Evolutionary conservation across 352 stramenopile genomes (phyloP).

Genomic region (Peronospora tabacina): DNA sequence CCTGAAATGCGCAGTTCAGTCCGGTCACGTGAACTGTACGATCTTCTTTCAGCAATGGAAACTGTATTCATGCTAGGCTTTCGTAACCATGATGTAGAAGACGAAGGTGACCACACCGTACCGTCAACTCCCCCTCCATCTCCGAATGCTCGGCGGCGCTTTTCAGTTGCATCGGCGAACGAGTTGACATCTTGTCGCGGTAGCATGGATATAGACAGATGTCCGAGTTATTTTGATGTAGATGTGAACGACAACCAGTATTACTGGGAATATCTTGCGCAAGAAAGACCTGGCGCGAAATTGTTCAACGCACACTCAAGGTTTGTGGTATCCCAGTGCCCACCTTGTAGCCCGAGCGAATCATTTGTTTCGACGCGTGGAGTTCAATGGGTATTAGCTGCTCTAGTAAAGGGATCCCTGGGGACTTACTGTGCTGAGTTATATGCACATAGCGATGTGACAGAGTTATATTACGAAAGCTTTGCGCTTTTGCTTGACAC

Average conservation of each 20-base stretch:
- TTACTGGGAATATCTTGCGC: conserved; percentile 68
- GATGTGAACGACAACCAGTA: conserved; percentile 29
- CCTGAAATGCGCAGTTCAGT: conserved; percentile 60
- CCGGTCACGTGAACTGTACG: conserved; percentile 57
- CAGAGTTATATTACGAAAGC: conserved; percentile 47
- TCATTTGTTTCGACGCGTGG: conserved; percentile 63
- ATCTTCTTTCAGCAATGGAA: conserved; percentile 61
- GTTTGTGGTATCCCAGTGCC: conserved; percentile 51
- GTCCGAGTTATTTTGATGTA: conserved; percentile 16
- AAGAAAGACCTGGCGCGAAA: conserved; percentile 39
- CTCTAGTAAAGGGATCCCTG: conserved; percentile 50
- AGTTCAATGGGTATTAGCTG: conserved; percentile 62
- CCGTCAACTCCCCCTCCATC: conserved; percentile 22
- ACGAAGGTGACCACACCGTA: conserved; percentile 16
- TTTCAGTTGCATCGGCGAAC: conserved; percentile 13
- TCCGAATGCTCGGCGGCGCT: conserved; percentile 13
- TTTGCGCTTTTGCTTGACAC: conserved; percentile 40
- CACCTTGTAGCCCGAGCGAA: conserved; percentile 41
- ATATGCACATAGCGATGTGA: conserved; percentile 35
- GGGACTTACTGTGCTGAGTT: conserved; percentile 52
- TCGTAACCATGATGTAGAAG: conserved; percentile 24
- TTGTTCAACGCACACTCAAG: conserved; percentile 50
- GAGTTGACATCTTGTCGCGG: conserved; percentile 14
- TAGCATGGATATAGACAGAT: conserved; percentile 16
- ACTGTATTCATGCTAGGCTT: conserved; percentile 65